A percentile compares a stretch with the other conserved stretches of the same genome.
Conservation (phyloP, 73 alveolate species). For the Paramecium primaurelia region DNA sequence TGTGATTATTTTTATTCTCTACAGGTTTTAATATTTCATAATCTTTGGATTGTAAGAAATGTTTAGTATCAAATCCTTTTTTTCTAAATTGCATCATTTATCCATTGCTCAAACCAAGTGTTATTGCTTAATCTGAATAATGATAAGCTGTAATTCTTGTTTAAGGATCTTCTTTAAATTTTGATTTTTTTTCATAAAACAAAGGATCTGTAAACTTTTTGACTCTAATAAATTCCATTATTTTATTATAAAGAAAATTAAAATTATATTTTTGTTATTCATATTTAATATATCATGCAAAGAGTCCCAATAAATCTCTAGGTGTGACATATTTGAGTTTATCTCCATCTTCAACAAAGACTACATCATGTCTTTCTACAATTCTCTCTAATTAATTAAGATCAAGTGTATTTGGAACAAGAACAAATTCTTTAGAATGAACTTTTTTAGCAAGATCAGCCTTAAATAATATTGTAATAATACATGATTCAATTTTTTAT, state of each 20-base stretch:
- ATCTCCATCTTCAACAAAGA: constrained; percentile 1
- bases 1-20: neutral
- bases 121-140: neutral
- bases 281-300: neutral
- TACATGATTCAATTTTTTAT: constrained; percentile 11
- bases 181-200: neutral
- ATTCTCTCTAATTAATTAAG: constrained; percentile 1
- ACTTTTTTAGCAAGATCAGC: constrained; percentile 37
- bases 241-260: neutral
- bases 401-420: constrained; percentile 3
- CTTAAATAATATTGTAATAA: neutral
- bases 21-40: neutral
- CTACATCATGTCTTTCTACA: constrained; percentile 44
- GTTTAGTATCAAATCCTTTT: constrained; percentile 14
- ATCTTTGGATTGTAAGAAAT: neutral
- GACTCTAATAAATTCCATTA: neutral
- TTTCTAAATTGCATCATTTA: constrained; percentile 12
- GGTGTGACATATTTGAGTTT: constrained; percentile 14
- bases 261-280: neutral
- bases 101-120: neutral
- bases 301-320: neutral
- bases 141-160: constrained; percentile 4
- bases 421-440: constrained; percentile 27
- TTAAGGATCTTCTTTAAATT: neutral
- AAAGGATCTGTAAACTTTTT: neutral